A percentile compares a stretch with the other conserved stretches of the same genome.
Conservation (phyloP, 495 filamentous ascomycete species). For the Trichoderma gamsii region DNA sequence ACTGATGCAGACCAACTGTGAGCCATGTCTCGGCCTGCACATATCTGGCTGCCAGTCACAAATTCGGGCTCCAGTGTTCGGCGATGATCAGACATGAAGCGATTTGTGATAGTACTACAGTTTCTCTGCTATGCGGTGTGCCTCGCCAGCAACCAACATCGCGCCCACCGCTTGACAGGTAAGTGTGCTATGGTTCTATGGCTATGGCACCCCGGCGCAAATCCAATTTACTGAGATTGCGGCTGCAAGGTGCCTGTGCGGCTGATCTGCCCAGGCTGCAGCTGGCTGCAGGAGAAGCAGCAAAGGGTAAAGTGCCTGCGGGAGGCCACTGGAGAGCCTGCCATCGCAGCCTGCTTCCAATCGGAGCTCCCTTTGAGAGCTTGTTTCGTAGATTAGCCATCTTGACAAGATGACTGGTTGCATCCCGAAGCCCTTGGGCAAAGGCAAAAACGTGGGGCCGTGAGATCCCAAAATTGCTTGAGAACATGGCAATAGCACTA, state of each 20-base stretch:
- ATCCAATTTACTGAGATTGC: constrained; percentile 7
- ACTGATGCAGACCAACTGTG: too few relatives aligned
- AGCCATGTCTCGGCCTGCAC: not conserved
- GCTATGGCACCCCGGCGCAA: not conserved
- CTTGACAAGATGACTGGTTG: not conserved
- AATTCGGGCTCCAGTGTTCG: not conserved
- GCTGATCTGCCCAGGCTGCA: constrained; percentile 6
- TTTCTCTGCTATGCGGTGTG: not conserved
- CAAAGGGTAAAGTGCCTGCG: not conserved
- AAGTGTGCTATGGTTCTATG: not conserved
- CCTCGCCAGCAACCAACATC: not conserved
- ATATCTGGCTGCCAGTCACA: not conserved
- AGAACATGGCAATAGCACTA: not conserved
- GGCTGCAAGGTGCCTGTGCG: constrained; percentile 1
- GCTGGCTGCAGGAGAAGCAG: not conserved
- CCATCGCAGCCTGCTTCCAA: not conserved
- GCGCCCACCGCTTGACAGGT: not conserved
- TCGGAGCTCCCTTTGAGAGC: not conserved
- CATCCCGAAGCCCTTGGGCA: not conserved
- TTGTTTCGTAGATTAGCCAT: not conserved
- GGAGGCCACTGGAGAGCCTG: not conserved
- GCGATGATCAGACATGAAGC: not conserved
- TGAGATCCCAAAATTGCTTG: not conserved
- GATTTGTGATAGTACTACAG: not conserved
- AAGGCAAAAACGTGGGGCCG: constrained; percentile 9